Conservation (phyloP, 257 asterid species). For the Hygrophila difformis region DNA sequence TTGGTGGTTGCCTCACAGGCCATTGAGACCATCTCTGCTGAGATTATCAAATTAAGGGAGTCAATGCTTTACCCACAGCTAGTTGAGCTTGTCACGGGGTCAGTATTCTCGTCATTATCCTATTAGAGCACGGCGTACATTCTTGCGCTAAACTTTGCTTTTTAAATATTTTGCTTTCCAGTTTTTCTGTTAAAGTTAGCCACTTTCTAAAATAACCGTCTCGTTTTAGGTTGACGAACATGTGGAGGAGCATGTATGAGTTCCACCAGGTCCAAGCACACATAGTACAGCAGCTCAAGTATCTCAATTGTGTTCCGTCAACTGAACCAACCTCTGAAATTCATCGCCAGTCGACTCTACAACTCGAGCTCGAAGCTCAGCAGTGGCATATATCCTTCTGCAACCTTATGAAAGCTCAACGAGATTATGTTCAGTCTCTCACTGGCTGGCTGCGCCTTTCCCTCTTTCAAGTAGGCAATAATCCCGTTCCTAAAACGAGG, state of each 20-base stretch:
- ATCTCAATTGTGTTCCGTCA: conserved; percentile 52
- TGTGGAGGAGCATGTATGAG: conserved; percentile 99
- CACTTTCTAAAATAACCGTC: background rate
- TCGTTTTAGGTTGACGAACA: conserved; percentile 49
- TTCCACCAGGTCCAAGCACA: conserved; percentile 90
- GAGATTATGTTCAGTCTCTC: conserved; percentile 66
- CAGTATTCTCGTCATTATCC: conserved; percentile 19
- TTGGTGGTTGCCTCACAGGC: conserved; percentile 77
- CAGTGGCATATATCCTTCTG: conserved; percentile 89
- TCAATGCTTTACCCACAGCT: conserved; percentile 82
- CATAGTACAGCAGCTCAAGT: conserved; percentile 90
- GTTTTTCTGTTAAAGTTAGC: background rate
- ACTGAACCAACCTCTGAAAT: conserved; percentile 67
- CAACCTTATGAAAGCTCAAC: conserved; percentile 73
- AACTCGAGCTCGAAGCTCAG: conserved; percentile 90
- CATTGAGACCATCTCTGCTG: conserved; percentile 69
- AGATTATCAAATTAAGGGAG: conserved; percentile 77
- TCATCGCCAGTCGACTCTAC: conserved; percentile 85
- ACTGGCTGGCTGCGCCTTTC: conserved; percentile 92
- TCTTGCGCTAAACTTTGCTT: too few species aligned
- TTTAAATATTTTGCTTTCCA: too few species aligned
- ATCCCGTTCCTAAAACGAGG: conserved; percentile 39
- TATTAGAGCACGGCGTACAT: background rate
- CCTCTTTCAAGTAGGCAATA: conserved; percentile 63
- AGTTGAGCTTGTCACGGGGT: conserved; percentile 75